phyloP scores from a whole-genome alignment of 441 rosid genomes.

The Aleurites moluccanus region DNA sequence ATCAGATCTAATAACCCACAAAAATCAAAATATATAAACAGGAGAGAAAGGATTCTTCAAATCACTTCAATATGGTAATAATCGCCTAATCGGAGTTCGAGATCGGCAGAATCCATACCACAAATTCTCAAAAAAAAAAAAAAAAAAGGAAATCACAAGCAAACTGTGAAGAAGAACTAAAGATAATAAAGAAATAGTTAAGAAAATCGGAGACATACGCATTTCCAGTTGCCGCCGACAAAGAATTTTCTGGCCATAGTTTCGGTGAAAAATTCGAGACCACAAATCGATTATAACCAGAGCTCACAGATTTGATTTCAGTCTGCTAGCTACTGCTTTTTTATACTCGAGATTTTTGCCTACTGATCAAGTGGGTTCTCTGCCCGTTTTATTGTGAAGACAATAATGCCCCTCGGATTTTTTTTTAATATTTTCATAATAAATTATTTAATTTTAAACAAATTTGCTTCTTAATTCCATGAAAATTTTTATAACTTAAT shows the following conservation, averaged over 20 bases:
- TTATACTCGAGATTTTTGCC: no score
- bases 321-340: background rate
- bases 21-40: background rate
- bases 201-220: conserved; percentile 40
- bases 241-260: conserved; percentile 63
- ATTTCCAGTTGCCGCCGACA: conserved; percentile 90
- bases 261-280: background rate
- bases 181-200: background rate
- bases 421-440: background rate
- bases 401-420: conserved; percentile 3
- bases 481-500: no score
- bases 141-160: background rate
- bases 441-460: no score
- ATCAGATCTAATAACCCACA: conserved; percentile 13
- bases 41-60: background rate
- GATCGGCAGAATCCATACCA: no score
- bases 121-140: background rate
- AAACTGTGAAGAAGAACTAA: background rate
- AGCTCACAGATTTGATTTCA: background rate
- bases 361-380: no score
- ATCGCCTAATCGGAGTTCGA: background rate
- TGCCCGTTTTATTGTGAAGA: background rate
- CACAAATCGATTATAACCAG: background rate
- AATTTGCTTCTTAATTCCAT: no score
- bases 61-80: background rate